Evolutionary conservation across 2,329 filamentous ascomycete species (phyloP), one percentile per base, ranked within the genome.

Genomic region (Aspergillus sp.): DNA sequence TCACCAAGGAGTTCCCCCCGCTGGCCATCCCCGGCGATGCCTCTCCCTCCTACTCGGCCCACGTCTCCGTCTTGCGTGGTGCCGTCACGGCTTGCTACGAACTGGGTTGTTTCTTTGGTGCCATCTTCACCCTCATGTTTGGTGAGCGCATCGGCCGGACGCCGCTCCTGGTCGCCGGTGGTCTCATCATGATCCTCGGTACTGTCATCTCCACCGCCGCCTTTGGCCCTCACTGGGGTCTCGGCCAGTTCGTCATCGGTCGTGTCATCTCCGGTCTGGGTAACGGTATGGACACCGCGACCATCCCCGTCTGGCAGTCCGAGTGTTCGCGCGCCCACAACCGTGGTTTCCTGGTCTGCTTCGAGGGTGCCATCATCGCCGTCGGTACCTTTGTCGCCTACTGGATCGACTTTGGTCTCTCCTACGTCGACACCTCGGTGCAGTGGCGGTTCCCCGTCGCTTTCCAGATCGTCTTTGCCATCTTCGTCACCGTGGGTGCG

Each of bases 11-110:
- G 6, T 68, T 71, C 47, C 53, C 51, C 1, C 36, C 54, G 16
- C 64, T 67, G 19, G 40, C 42, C 1, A 57, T 58, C 21, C 53
- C 47, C 42, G 23, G 55, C 3, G 64, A 75, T 48, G 59, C 71
- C 13, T 73, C 67, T n/a, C 73, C 23, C 2, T 16, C 45, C 2
- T 14, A 52, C 17, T 23, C 45, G 3, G n/a, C 45, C 4, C 59
- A 69, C 47, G 58, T 67, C 47, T 55, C 73, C n/a, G 77, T 75
- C n/a, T 73, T 78, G 65, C 76, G 77, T 62, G 78, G 77, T 47
- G 77, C 76, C 50, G 76, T 81, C 16, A 79, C 76, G 1, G 71
- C 78, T 14, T 80, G 79, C 56, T 82, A 81, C 60, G 78, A 81
- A 53, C 68, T 81, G 32, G 79, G 79, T 16, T 71, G 68, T 54